A percentile compares a stretch with the other conserved stretches of the same genome.
Conservation (phyloP, 2,329 filamentous ascomycete species). For the Triangularia setosa region DNA sequence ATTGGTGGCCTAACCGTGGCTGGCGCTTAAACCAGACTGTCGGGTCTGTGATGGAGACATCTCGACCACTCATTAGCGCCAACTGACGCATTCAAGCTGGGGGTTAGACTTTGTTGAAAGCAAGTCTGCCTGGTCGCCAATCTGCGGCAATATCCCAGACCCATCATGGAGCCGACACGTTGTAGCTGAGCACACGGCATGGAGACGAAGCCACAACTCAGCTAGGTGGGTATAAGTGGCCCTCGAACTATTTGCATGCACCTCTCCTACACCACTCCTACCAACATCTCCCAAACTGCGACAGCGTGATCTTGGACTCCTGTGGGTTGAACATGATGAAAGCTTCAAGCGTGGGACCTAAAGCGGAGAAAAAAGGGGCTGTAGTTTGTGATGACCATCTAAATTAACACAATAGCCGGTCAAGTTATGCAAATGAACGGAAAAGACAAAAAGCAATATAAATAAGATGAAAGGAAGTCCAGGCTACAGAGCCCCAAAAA, state of each 20-base stretch:
- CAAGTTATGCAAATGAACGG: not conserved
- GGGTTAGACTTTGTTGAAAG: not conserved
- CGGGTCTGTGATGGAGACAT: not conserved
- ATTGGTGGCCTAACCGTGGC: slow-evolving; percentile 8
- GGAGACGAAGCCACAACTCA: not conserved
- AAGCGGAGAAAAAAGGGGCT: no score
- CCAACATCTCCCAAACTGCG: not conserved
- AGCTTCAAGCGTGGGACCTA: no score
- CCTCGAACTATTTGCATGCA: no score
- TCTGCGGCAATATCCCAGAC: not conserved
- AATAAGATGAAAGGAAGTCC: not conserved
- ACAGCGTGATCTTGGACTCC: not conserved
- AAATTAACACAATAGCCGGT: no score
- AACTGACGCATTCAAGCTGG: not conserved
- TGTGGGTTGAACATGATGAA: no score
- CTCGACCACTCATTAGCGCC: not conserved
- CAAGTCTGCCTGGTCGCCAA: slow-evolving; percentile 1
- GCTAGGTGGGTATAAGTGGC: not conserved
- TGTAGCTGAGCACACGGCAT: not conserved
- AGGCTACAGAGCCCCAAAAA: no score
- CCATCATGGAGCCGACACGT: not conserved
- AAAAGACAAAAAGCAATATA: not conserved
- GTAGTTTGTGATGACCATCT: no score
- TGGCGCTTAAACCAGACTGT: slow-evolving; percentile 1
- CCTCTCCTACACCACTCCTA: not conserved